These are phyloP conservation scores for Aspergillus latus DNA, from an alignment of 2,329 filamentous ascomycete genomes.

Conservation along the genomic window DNA sequence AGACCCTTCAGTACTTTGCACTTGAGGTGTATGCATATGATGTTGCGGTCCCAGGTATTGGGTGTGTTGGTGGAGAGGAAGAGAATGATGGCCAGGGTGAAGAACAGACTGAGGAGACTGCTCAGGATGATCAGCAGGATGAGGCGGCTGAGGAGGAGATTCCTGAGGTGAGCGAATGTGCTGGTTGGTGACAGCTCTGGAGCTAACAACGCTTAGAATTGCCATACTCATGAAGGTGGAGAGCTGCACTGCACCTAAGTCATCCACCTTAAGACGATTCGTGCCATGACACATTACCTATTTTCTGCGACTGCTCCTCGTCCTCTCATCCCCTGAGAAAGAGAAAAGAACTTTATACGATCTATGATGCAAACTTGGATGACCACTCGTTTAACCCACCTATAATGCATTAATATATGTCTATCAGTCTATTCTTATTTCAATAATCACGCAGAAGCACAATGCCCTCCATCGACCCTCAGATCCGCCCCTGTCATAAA, in stretches of 20 bases:
- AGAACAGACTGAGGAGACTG: not conserved
- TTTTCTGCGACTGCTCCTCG: too few species aligned
- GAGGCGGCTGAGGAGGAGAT: slow-evolving; percentile 19
- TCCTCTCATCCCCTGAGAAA: too few species aligned
- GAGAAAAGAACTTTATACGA: too few species aligned
- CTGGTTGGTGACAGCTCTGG: not conserved
- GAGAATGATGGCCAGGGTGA: slow-evolving; percentile 7
- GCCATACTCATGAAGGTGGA: slow-evolving; percentile 45
- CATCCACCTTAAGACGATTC: too few species aligned
- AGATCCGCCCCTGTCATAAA: slow-evolving; percentile 45
- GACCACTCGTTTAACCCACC: not conserved
- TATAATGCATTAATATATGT: not conserved
- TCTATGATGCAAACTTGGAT: not conserved
- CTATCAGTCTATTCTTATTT: not conserved
- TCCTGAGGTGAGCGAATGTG: slow-evolving; percentile 27
- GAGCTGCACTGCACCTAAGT: slow-evolving; percentile 39
- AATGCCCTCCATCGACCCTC: slow-evolving; percentile 43
- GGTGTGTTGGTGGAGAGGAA: slow-evolving; percentile 52
- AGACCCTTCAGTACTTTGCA: slow-evolving; percentile 67
- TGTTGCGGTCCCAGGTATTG: slow-evolving; percentile 61
- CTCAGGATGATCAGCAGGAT: slow-evolving; percentile 13
- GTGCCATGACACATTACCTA: too few species aligned
- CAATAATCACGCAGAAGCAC: slow-evolving; percentile 19
- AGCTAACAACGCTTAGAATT: slow-evolving; percentile 30
- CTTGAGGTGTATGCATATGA: slow-evolving; percentile 66